phyloP scores from a whole-genome alignment of 2,329 filamentous ascomycete species.

The Fusarium devonianum region DNA sequence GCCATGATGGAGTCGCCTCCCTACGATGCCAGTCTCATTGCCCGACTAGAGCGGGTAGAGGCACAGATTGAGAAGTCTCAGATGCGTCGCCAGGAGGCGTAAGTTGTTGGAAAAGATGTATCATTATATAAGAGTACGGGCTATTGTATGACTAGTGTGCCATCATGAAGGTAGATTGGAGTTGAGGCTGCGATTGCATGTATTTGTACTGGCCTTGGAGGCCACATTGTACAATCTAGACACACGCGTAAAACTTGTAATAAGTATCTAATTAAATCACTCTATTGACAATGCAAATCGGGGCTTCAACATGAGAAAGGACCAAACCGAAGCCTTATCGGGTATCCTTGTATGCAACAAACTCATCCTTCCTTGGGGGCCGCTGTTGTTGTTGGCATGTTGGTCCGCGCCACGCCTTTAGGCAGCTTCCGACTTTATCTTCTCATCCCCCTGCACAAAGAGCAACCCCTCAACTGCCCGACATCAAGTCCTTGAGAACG shows the following conservation, averaged over 20 bases:
- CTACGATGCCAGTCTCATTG: conserved; percentile 42
- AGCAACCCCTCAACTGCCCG: no score
- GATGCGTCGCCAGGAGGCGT: neutral
- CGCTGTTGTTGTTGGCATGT: no score
- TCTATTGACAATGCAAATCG: neutral
- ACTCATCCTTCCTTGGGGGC: no score
- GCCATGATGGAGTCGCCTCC: conserved; percentile 49
- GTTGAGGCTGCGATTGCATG: neutral
- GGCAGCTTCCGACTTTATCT: no score
- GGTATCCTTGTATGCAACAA: no score
- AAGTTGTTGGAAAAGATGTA: neutral
- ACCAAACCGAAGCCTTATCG: no score
- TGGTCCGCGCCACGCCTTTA: no score
- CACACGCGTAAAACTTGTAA: neutral
- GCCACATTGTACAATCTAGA: conserved; percentile 2
- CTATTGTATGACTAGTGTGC: conserved; percentile 4
- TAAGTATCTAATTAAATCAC: neutral
- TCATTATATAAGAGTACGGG: neutral
- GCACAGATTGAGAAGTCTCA: conserved; percentile 11
- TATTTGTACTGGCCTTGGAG: neutral
- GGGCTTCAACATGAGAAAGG: no score
- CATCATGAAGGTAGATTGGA: neutral
- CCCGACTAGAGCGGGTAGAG: conserved; percentile 32
- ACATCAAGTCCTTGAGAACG: no score
- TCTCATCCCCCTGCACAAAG: no score